These are phyloP conservation scores for Geopyxis carbonaria DNA, from an alignment of 495 filamentous ascomycete genomes.

Conservation along the genomic window DNA sequence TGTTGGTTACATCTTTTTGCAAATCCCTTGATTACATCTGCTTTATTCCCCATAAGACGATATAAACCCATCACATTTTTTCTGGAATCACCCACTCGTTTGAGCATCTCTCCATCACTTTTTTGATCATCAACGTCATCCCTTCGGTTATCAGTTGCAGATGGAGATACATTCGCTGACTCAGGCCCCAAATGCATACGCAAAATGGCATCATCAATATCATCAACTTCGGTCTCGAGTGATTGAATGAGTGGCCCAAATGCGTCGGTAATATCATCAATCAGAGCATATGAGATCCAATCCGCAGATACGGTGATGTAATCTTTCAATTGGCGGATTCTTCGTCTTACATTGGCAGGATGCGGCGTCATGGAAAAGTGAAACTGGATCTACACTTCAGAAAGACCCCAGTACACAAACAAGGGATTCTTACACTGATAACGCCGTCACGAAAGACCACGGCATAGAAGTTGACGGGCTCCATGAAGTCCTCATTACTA, in stretches of 20 bases:
- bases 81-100: slow-evolving; percentile 71
- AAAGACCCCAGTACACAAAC: no score
- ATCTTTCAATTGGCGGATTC: slow-evolving; percentile 82
- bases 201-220: slow-evolving; percentile 89
- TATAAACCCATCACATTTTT: slow-evolving; percentile 90
- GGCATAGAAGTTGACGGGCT: slow-evolving; percentile 90
- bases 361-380: slow-evolving; percentile 64
- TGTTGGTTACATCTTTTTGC: slow-evolving; percentile 96
- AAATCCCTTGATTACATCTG: slow-evolving; percentile 91
- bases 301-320: slow-evolving; percentile 84
- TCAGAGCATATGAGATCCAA: slow-evolving; percentile 98
- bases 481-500: slow-evolving; percentile 56
- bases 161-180: slow-evolving; percentile 34
- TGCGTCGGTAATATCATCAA: slow-evolving; percentile 94
- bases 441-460: slow-evolving; percentile 94
- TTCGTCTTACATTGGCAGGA: slow-evolving; percentile 69
- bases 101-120: slow-evolving; percentile 43
- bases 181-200: slow-evolving; percentile 24
- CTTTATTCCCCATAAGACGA: slow-evolving; percentile 86
- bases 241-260: slow-evolving; percentile 78
- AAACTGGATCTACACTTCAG: no score
- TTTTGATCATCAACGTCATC: slow-evolving; percentile 25
- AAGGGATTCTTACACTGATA: slow-evolving; percentile 28
- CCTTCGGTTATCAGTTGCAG: no score
- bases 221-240: slow-evolving; percentile 74